These are phyloP conservation scores for Pinus tabuliformis DNA, from an alignment of 75 land plant genomes.

Conservation along the genomic window DNA sequence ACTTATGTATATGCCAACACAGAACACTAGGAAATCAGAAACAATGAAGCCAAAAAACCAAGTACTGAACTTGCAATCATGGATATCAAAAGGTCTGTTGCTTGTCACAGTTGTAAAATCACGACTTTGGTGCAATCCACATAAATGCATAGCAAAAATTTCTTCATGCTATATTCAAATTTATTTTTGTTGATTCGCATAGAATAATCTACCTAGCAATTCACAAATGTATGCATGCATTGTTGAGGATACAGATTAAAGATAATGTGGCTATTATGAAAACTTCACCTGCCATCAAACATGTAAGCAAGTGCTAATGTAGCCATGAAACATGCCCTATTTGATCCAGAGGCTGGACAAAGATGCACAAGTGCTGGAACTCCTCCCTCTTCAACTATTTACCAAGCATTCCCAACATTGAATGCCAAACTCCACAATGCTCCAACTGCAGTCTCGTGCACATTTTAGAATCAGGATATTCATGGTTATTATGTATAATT, in stretches of 20 bases:
- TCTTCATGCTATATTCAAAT: not conserved
- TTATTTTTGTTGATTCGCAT: not conserved
- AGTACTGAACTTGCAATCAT: not conserved
- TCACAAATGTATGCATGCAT: not conserved
- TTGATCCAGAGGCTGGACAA: constrained; percentile 85
- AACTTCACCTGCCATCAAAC: constrained; percentile 97
- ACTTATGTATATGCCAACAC: not conserved
- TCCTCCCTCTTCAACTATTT: constrained; percentile 95
- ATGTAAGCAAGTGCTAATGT: constrained; percentile 97
- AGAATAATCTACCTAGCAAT: not conserved
- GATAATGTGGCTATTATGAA: not conserved
- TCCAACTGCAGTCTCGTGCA: constrained; percentile 99
- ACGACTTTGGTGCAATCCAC: not conserved
- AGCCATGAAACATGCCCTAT: constrained; percentile 99
- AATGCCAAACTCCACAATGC: constrained; percentile 99
- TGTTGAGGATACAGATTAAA: not conserved
- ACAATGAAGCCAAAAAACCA: not conserved
- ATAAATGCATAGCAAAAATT: no score
- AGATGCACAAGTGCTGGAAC: constrained; percentile 90
- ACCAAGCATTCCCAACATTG: constrained; percentile 94
- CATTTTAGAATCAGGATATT: constrained; percentile 58
- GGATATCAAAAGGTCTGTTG: not conserved
- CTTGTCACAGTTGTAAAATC: not conserved
- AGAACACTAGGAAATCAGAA: not conserved
- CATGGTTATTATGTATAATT: not conserved